Conservation (phyloP, 139 green algal species). For the Chlorella ohadii region DNA sequence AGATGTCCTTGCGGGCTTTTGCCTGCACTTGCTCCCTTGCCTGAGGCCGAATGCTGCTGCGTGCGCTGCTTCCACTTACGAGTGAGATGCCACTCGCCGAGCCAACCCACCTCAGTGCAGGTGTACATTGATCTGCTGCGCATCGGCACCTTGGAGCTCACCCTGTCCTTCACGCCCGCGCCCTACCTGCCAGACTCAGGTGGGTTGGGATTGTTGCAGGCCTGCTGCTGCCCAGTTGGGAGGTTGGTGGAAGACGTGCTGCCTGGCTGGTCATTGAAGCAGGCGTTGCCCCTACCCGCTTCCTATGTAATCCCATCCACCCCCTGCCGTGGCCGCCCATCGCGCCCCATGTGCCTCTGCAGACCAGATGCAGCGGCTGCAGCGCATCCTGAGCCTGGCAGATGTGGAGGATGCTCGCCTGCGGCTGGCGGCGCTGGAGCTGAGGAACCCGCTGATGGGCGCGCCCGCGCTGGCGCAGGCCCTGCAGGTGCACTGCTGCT, state of each 20-base stretch:
- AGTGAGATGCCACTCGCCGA: too few relatives aligned
- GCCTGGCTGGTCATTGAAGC: too few relatives aligned
- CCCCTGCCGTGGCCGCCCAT: too few relatives aligned
- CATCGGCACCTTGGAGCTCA: slow-evolving; percentile 61
- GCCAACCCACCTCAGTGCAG: too few relatives aligned
- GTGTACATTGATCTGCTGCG: slow-evolving; percentile 67
- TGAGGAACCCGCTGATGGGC: slow-evolving; percentile 71
- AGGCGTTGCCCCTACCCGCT: too few relatives aligned
- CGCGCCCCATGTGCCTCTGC: too few relatives aligned
- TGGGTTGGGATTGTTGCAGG: not conserved
- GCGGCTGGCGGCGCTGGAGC: slow-evolving; percentile 57
- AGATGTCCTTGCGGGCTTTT: too few relatives aligned
- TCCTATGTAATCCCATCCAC: too few relatives aligned
- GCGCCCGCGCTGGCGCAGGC: slow-evolving; percentile 64
- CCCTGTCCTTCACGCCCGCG: slow-evolving; percentile 69
- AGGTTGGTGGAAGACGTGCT: too few relatives aligned
- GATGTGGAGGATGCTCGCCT: slow-evolving; percentile 84
- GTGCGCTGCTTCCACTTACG: too few relatives aligned
- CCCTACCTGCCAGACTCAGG: slow-evolving; percentile 40
- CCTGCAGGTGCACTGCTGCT: slow-evolving; percentile 20
- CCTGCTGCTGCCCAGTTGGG: not conserved
- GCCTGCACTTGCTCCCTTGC: too few relatives aligned
- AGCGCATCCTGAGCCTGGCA: slow-evolving; percentile 66
- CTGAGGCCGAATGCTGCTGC: too few relatives aligned
- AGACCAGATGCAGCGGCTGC: slow-evolving; percentile 28